Base-by-base conservation (phyloP, 2,329 filamentous ascomycete genomes). In the Colletotrichum sp. region DNA sequence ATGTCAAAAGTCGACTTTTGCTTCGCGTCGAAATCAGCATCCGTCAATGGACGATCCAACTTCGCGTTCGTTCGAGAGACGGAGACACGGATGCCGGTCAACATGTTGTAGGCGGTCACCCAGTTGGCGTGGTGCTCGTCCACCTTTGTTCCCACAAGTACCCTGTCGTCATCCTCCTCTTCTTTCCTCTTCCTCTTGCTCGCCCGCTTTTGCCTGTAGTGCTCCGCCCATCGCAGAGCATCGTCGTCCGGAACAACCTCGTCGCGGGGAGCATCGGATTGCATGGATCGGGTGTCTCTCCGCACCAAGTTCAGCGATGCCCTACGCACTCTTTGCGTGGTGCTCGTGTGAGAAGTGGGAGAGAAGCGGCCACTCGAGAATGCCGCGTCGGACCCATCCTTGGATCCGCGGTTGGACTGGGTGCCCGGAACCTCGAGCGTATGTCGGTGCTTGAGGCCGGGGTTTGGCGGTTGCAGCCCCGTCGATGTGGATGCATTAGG, bases 1-100 rank as follows among this genome's bases (percentile, higher is more conserved):
- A 98, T 97, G 85, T 98, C 97, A 89, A 99, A 99, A 62, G 96
- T 98, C 82, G 98, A 98, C 87, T 99, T 99, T 85, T 98, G 95
- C 86, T 95, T 96, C 77, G 95, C 94, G 76, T 95, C 91, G 86
- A 99, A 99, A 87, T 99, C 97, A 77, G 93, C 95, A 84, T 97
- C 94, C 14, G 94, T 98, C 79, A 99, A 86, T 73, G 96, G 93
- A 71, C 96, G 93, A 84, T 98, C 96, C 84, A 98, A 91, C 86
- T 99, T 99, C 59, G 97, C 97, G 82, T 99, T 98, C 72, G 96
- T 98, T 80, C 97, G 91, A 77, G 96, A 98, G 30, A 99, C 97
- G 58, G 95, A 96, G 81, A 98, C 98, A 71, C 97, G 96, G 83
- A 99, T 99, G 77, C 97, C 97, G 52, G 97, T 99, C 86, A 99